Base-by-base conservation (phyloP, 139 green algal genomes). In the Closterium sp. region DNA sequence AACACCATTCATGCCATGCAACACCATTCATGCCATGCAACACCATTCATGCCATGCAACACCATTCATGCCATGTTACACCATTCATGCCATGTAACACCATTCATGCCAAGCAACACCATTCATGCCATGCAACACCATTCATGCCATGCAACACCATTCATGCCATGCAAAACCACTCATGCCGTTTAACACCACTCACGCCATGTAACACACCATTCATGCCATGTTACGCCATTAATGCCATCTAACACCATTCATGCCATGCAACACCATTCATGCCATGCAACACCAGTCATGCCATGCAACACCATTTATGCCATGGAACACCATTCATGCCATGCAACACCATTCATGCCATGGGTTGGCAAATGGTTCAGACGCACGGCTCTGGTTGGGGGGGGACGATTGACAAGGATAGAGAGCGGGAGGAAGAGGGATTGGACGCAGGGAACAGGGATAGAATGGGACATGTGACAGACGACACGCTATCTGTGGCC, bases 351-450 rank as follows among this genome's bases (percentile, higher is more conserved):
- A n/a, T n/a, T n/a, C n/a, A n/a, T n/a, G n/a, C n/a, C n/a, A n/a
- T n/a, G n/a, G 84, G 32, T 87, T 33, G 84, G 84, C 84, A 34
- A 87, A 87, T 87, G 84, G 84, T 33, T 35, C 10, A 87, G 31
- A 3, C 31, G 31, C 31, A 34, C 84, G n/a, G 32, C 32, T 34
- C 32, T 87, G 84, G 23, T 35, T 19, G 31, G 31, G 9, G 31
- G 32, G 84, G 38, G 55, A 28, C 16, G 25, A 19, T 25, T 16
- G 55, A 5, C 16, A 1, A 12, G 55, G 55, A 76, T 19, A 19
- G 55, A 2, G 55, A 28, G 55, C 4, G 6, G 23, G 55, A 76
- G 55, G 55, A 76, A 19, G 55, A 76, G 55, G 25, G 3, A 19
- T 76, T 76, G 55, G 55, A 76, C 23, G 12, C 25, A 76, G 55